Base-by-base conservation (phyloP, 2,329 filamentous ascomycete genomes). In the Botrytis byssoidea region DNA sequence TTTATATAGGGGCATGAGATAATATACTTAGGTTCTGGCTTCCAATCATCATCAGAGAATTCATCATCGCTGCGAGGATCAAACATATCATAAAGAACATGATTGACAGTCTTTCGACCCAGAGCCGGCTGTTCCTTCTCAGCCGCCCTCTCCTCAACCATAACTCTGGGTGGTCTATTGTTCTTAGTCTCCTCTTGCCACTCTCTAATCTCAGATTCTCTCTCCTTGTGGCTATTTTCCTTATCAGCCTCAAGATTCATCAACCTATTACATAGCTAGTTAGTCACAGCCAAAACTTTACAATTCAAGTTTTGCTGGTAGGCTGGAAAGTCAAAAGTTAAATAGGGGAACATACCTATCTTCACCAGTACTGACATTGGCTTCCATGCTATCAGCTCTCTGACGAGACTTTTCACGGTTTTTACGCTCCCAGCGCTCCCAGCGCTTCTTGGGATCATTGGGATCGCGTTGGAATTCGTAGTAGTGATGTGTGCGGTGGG, bases 391-490 rank as follows among this genome's bases (percentile, higher is more conserved):
- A 16, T 69, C 66, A 29, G 35, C 29, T 69, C 66, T 57, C 48
- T 57, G 5, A 20, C 37, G 35, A 25, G 37, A 3, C 18, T 25
- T 25, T 1, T 29, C 57, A 18, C 32, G 42, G 16, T 64, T 71
- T 4, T 40, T 40, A 8, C 22, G 37, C 25, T 63, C 22, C 57
- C 40, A 71, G n/a, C 16, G 3, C 42, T 64, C 14, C 57, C 37
- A 44, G 4, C 5, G 20, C 22, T 8, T 5, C 3, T 32, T 29
- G 18, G 70, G 6, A 29, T n/a, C 46, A 32, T 46, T 16, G 12
- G 70, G 70, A 25, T 72, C 51, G 10, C 22, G 12, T 16, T 60
- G 63, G 32, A 72, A 72, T 9, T 60, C 63, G 32, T 57, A 60
- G 9, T 29, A 25, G 14, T 37, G 3, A 8, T 51, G 40, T 20